Evolutionary conservation across 129 eudicot species (phyloP), one percentile per base, ranked within the genome.

Genomic region (Lactuca saligna): DNA sequence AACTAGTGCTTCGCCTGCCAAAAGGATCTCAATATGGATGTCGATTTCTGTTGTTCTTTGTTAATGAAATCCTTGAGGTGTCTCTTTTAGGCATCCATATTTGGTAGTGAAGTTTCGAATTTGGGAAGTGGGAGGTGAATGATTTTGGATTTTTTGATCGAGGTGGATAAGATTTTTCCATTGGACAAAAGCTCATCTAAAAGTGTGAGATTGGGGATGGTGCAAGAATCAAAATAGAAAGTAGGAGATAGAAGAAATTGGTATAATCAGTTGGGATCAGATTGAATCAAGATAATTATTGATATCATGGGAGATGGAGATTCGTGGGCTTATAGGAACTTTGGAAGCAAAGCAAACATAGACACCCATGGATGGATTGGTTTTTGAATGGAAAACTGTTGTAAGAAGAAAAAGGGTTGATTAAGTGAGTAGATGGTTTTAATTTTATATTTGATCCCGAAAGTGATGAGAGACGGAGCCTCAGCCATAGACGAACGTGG

Each of bases 131-230:
- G 60, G 63, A 7, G 65, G 15, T 59, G 76, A 34, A 51, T 25
- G 4, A 49, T 54, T 61, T 69, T 68, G 6, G 66, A 13, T 16
- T 75, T 79, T 63, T 85, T 88, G 87, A 83, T 79, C 57, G 83
- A 77, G 17, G 81, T 78, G 1, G 97, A 96, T 16, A 83, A 80
- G 81, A 91, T 81, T 66, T 85, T 86, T 68, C 97, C 97, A 61
- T 91, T 77, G 31, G 94, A 72, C 69, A 91, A 91, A 37, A 91
- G 83, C 49, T 91, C 97, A 25, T 91, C 97, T 0, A 95, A 96
- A 0, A 92, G 82, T 0, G 90, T 83, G 17, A 80, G 69, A 46
- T 49, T 80, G 3, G 65, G 67, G 1, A 72, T 51, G 68, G 82
- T 65, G 74, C 76, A 66, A 81, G 85, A 85, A 51, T 82, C 78